Evolutionary conservation across 768 basidiomycete species (phyloP).

Genomic region (Leccinellum luteum): DNA sequence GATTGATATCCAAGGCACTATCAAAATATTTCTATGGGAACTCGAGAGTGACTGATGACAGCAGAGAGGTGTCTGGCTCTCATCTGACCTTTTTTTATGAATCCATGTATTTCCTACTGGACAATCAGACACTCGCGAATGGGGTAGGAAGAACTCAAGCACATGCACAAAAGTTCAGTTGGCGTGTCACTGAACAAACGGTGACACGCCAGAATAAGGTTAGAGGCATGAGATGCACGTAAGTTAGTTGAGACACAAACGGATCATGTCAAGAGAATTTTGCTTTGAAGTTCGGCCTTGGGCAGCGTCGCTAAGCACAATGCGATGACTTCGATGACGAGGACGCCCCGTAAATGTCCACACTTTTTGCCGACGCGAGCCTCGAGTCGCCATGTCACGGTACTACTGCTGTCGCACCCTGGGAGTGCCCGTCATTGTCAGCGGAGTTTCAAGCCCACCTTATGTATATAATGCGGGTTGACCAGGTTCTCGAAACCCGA

Average conservation of each 20-base stretch:
- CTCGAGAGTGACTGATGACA: not conserved
- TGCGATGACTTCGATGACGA: no score
- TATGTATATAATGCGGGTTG: no score
- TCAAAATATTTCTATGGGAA: not conserved
- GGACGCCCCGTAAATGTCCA: no score
- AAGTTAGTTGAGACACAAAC: not conserved
- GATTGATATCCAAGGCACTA: not conserved
- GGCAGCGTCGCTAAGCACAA: no score
- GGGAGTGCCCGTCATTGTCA: not conserved
- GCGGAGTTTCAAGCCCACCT: not conserved
- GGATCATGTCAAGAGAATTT: not conserved
- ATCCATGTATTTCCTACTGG: no score
- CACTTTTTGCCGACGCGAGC: no score
- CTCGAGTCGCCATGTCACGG: no score
- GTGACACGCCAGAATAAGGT: not conserved
- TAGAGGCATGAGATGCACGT: not conserved
- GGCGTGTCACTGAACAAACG: not conserved
- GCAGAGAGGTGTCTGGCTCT: not conserved
- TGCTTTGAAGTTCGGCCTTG: not conserved
- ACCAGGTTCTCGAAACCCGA: no score
- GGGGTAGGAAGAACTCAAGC: not conserved
- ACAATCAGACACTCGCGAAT: not conserved
- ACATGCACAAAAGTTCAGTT: not conserved
- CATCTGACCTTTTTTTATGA: no score
- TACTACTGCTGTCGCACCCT: no score